These are phyloP conservation scores for Grosmannia serpens DNA, from an alignment of 2,329 filamentous ascomycete species.

Conservation along the genomic window DNA sequence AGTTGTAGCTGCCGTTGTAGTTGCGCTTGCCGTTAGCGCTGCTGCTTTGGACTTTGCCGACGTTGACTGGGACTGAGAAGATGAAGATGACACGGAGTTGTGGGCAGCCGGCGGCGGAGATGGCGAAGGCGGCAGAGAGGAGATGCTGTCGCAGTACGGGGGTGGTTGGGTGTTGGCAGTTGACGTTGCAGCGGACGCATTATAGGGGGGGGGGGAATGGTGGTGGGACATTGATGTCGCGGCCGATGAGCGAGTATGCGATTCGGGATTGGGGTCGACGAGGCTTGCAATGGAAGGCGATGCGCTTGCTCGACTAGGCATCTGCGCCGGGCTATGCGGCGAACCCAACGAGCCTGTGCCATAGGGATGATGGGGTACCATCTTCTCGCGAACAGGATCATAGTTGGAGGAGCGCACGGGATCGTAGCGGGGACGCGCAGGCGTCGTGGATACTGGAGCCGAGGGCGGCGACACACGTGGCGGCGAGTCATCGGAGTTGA, in stretches of 20 bases:
- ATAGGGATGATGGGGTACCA: slow-evolving; percentile 39
- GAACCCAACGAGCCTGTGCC: slow-evolving; percentile 36
- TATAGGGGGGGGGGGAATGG: slow-evolving; percentile 20
- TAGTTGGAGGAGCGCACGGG: slow-evolving; percentile 71
- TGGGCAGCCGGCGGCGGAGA: slow-evolving; percentile 19
- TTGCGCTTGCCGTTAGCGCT: background rate
- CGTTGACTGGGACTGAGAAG: slow-evolving; percentile 7
- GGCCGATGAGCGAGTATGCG: slow-evolving; percentile 18
- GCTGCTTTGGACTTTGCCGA: slow-evolving; percentile 5
- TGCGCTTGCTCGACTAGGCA: slow-evolving; percentile 62
- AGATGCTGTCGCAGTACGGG: slow-evolving; percentile 3
- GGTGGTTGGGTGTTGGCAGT: slow-evolving; percentile 5
- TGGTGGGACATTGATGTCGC: slow-evolving; percentile 13
- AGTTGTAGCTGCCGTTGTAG: background rate
- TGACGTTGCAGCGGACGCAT: slow-evolving; percentile 7
- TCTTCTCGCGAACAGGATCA: slow-evolving; percentile 52
- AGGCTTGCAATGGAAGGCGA: slow-evolving; percentile 88
- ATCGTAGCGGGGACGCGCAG: slow-evolving; percentile 64
- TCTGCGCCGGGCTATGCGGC: slow-evolving; percentile 32
- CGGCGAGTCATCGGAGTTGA: slow-evolving; percentile 39
- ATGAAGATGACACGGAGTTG: background rate
- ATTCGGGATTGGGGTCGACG: slow-evolving; percentile 56
- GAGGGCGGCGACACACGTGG: slow-evolving; percentile 28
- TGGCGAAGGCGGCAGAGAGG: slow-evolving; percentile 14
- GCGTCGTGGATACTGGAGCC: slow-evolving; percentile 22